Evolutionary conservation across 345 rosid species (phyloP).

Genomic region (Psidium guajava): DNA sequence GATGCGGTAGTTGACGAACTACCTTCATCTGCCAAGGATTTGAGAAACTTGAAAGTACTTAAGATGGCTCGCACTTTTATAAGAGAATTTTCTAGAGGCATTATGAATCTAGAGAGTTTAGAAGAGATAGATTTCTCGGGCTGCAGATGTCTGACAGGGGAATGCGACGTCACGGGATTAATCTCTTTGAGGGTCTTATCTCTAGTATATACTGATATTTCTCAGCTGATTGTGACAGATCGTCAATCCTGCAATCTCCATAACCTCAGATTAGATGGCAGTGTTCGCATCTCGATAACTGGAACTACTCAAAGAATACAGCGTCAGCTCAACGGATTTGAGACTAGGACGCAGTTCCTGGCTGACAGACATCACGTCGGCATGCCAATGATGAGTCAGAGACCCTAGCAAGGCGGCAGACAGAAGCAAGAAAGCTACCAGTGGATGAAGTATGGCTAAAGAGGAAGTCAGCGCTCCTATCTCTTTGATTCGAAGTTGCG

Average conservation of each 20-base stretch:
- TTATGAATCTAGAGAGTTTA: background rate
- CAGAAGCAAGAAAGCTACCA: background rate
- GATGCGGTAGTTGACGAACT: fast-evolving
- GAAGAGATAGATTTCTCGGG: background rate
- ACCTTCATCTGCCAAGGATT: background rate
- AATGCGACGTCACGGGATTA: background rate
- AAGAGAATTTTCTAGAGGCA: background rate
- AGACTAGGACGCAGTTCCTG: background rate
- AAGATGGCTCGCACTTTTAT: background rate
- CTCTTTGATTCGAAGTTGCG: background rate
- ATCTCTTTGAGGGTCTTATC: background rate
- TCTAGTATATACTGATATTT: background rate
- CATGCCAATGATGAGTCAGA: background rate
- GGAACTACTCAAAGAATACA: background rate
- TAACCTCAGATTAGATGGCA: background rate
- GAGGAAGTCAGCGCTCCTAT: background rate
- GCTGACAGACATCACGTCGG: background rate
- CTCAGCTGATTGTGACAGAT: background rate
- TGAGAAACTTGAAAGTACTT: background rate
- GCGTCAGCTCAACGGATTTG: background rate
- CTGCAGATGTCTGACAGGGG: background rate
- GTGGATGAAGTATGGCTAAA: background rate
- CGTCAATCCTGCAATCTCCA: background rate
- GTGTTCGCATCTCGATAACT: background rate
- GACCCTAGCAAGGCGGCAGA: background rate